Evolutionary conservation across 1,284 basidiomycete genomes (phyloP).

Genomic region (Trichosporon sp.): DNA sequence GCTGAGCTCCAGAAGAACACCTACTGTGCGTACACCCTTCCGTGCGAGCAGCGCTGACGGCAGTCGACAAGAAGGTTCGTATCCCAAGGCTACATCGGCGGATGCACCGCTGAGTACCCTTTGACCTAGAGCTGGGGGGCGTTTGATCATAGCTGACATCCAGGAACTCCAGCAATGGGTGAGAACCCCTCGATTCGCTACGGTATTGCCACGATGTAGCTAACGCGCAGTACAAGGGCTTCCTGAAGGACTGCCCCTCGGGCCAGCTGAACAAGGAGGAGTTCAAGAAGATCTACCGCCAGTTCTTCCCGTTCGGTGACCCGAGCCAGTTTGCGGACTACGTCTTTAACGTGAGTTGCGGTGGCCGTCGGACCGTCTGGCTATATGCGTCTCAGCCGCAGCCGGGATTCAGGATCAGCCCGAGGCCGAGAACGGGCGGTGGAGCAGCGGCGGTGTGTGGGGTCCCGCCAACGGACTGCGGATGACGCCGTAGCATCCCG

Average conservation of each 20-base stretch:
- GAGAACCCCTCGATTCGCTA: background rate
- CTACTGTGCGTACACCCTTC: conserved; percentile 67
- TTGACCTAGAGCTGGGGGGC: background rate
- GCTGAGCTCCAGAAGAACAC: conserved; percentile 96
- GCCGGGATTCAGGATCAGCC: background rate
- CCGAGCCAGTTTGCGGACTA: conserved; percentile 96
- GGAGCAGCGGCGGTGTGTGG: background rate
- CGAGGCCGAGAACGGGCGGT: background rate
- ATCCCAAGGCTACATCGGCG: background rate
- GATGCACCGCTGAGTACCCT: background rate
- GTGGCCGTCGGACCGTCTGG: no score
- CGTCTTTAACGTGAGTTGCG: conserved; percentile 72
- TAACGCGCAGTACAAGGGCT: conserved; percentile 81
- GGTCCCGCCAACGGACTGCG: background rate
- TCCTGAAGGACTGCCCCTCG: conserved; percentile 96
- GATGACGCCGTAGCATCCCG: background rate
- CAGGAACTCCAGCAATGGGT: conserved; percentile 93
- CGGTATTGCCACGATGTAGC: no score
- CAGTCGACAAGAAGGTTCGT: conserved; percentile 87
- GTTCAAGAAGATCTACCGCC: conserved; percentile 97
- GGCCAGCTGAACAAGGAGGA: conserved; percentile 94
- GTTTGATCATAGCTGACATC: conserved; percentile 6
- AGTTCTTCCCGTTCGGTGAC: conserved; percentile 99
- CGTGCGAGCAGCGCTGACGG: background rate
- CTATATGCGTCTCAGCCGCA: no score